Base-by-base conservation (phyloP, 768 basidiomycete species). In the Lentinus brumalis region DNA sequence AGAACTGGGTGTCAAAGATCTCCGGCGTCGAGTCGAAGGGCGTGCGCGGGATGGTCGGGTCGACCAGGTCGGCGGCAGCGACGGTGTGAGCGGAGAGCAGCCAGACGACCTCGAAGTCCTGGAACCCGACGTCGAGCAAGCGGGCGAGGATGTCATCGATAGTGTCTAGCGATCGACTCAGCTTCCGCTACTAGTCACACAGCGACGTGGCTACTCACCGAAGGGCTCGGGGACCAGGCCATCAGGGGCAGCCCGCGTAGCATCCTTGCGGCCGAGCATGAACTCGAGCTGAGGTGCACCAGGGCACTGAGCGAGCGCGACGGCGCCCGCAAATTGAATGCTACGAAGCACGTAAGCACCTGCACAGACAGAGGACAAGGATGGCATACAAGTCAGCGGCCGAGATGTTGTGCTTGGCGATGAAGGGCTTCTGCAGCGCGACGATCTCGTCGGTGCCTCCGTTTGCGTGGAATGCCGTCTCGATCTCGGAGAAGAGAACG, bases 11-110 rank as follows among this genome's bases (percentile, higher is more conserved):
- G 51, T 69, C 62, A 61, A 67, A 66, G 26, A 46, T 56, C 53
- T 59, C 49, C 32, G 64, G 64, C 14, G 60, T 63, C 14, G 69
- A 64, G 55, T 71, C 70, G 62, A 72, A 72, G 29, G 71, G 71
- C 4, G 64, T 63, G 31, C 57, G 63, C 26, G 64, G 52, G 56
- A 70, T 68, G n/a, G 66, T 68, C 26, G 57, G 59, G 41, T 72
- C 71, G 31, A 72, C 68, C 41, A 69, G 56, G 54, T 72, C 69
- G 14, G 68, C 59, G 38, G 62, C 57, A 8, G 69, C 71, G 38
- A 72, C 63, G 26, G 53, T 61, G 65, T 72, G 71, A 0, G 38
- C 69, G 26, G 71, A 65, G 12, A 72, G 62, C 14, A 72, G 59
- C 16, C 63, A 52, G 35, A 72, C 59, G 47, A 70, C 59, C 59